phyloP scores from a whole-genome alignment of 331 rosid genomes.

The Phaseolus coccineus region DNA sequence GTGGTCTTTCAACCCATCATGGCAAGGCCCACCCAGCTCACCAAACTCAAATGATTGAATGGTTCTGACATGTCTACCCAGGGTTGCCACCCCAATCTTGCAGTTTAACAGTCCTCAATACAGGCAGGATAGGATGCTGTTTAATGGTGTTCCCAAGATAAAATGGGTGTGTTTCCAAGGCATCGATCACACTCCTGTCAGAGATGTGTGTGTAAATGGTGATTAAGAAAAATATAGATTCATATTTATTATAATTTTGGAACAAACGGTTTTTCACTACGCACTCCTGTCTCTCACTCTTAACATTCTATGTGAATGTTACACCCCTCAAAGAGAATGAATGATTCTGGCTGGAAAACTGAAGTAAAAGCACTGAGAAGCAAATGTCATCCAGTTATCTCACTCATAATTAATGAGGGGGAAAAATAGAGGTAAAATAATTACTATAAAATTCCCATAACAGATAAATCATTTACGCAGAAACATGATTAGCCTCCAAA shows the following conservation, averaged over 20 bases:
- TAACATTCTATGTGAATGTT: not conserved
- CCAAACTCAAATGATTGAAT: too few species aligned
- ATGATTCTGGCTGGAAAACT: constrained; percentile 8
- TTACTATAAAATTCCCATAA: not conserved
- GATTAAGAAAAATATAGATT: not conserved
- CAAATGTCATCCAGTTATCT: not conserved
- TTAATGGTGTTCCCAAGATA: not conserved
- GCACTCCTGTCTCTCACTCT: not conserved
- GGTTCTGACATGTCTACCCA: not conserved
- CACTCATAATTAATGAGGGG: not conserved
- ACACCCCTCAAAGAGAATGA: not conserved
- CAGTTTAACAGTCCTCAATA: not conserved
- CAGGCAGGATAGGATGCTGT: not conserved
- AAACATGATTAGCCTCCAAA: not conserved
- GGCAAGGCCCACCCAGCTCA: not conserved
- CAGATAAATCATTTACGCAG: not conserved
- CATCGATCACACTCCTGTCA: too few species aligned
- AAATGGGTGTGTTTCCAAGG: not conserved
- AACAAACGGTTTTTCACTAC: not conserved
- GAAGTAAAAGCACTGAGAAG: constrained; percentile 17
- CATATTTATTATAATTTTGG: not conserved
- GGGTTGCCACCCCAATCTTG: not conserved
- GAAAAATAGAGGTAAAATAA: not conserved
- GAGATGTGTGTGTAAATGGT: not conserved
- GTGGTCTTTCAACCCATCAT: not conserved